These are phyloP conservation scores for Xylaria palmicola DNA, from an alignment of 495 filamentous ascomycete species.

Conservation along the genomic window DNA sequence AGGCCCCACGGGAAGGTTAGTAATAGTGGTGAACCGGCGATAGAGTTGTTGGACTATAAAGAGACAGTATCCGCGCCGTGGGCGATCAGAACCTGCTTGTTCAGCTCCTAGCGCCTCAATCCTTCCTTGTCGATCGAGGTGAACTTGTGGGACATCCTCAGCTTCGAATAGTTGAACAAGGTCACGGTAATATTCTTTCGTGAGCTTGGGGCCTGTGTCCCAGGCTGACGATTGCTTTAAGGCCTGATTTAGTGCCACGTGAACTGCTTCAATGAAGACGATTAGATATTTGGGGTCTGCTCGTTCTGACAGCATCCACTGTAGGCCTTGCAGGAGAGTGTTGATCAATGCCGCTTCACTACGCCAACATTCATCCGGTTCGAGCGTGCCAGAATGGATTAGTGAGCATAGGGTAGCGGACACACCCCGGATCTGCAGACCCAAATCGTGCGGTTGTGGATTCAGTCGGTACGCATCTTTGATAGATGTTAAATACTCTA, in stretches of 20 bases:
- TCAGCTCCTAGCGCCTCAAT: neutral
- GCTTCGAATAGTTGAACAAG: conserved; percentile 14
- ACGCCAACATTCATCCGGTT: conserved; percentile 1
- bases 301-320: conserved; percentile 23
- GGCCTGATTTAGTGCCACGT: conserved; percentile 16
- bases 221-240: conserved; percentile 3
- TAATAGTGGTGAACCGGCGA: conserved; percentile 25
- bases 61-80: conserved; percentile 23
- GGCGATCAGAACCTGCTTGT: neutral
- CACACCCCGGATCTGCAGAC: conserved; percentile 22
- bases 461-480: conserved; percentile 21
- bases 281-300: conserved; percentile 23
- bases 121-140: conserved; percentile 10
- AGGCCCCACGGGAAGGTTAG: neutral
- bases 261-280: conserved; percentile 25
- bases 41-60: conserved; percentile 29
- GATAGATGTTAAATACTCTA: conserved; percentile 24
- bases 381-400: conserved; percentile 5
- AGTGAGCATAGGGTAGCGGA: conserved; percentile 22
- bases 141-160: conserved; percentile 13
- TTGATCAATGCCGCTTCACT: conserved; percentile 24
- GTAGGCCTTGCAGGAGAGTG: conserved; percentile 17
- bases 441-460: conserved; percentile 18
- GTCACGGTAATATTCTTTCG: conserved; percentile 20
- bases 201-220: conserved; percentile 9